Percentiles rank a stretch among this genome's conserved stretches.
Evolutionary conservation across 1,284 basidiomycete genomes (phyloP).

Genomic region (Naganishia albida): DNA sequence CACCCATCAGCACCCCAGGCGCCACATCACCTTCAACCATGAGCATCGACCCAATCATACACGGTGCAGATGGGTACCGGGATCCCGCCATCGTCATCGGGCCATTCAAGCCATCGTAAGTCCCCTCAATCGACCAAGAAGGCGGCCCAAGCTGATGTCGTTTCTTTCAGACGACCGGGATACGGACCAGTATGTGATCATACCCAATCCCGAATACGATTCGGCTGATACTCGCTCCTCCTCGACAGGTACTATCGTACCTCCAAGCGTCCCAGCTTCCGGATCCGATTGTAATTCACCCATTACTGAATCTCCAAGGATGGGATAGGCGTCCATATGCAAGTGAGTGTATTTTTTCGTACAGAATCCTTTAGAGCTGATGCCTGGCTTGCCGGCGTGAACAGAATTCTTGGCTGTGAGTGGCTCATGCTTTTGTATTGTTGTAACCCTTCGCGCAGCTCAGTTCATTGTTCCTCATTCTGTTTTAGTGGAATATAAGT

Average conservation of each 20-base stretch:
- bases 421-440: neutral
- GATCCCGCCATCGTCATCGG: slow-evolving; percentile 32
- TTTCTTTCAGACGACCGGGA: slow-evolving; percentile 43
- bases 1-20: no score
- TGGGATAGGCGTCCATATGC: slow-evolving; percentile 51
- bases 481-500: slow-evolving; percentile 25
- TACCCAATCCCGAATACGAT: neutral
- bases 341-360: slow-evolving; percentile 17
- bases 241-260: slow-evolving; percentile 40
- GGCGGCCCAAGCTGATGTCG: neutral
- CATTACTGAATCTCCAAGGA: slow-evolving; percentile 45
- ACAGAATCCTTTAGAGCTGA: neutral
- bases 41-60: slow-evolving; percentile 28
- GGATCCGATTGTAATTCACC: slow-evolving; percentile 49
- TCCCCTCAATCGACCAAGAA: neutral
- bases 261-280: slow-evolving; percentile 49
- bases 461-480: no score
- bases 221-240: no score
- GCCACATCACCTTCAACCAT: neutral
- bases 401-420: slow-evolving; percentile 31
- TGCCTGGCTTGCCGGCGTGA: neutral
- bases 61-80: slow-evolving; percentile 26
- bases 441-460: neutral
- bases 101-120: slow-evolving; percentile 50
- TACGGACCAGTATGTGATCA: slow-evolving; percentile 42